Base-by-base conservation (phyloP, 345 rosid genomes). In the Eucalyptus regnans region DNA sequence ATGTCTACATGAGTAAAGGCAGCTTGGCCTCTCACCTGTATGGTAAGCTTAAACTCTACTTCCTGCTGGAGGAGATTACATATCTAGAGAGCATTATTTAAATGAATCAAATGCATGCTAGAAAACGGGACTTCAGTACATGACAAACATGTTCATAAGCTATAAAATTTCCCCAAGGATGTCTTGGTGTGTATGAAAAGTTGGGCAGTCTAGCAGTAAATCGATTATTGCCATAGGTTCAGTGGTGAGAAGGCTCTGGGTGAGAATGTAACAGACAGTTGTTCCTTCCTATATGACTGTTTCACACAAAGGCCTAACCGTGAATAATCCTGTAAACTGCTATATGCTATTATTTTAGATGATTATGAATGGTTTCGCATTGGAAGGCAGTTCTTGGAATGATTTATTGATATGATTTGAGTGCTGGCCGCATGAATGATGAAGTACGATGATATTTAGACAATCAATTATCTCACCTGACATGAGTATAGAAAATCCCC, bases 1-100 rank as follows among this genome's bases (percentile, higher is more conserved):
- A 98, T 93, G 99, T 97, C 86, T 97, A 93, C 91, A 98, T 98
- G 99, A 97, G 96, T 90, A 96, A 97, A 94, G 99, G 99, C 91
- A 96, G 99, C 95, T 93, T 98, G 89, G 97, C 98, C 91, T 96
- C 99, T 92, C 99, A 98, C 90, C 90, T 98, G 88, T 98, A 98
- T 91, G 88, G 99, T 98, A 94, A 96, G 99, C 86, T 79, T 33
- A 37, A 88, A n/a, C 7, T 88, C 89, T 76, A 33, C 58, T 87
- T 89, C 87, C 87, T 86, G 56, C 76, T 8, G 2, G 33, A 88
- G 27, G 76, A 90, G 43, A 56, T 66, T 88, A 68, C 76, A 83
- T 88, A 54, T 76, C 23, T 41, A 50, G 60, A 93, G 89, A 86
- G 66, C 83, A 23, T 87, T 76, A 41, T 41, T 12, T 44, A 76